These are phyloP conservation scores for Diaporthe velutina DNA, from an alignment of 2,329 filamentous ascomycete genomes.

Conservation along the genomic window DNA sequence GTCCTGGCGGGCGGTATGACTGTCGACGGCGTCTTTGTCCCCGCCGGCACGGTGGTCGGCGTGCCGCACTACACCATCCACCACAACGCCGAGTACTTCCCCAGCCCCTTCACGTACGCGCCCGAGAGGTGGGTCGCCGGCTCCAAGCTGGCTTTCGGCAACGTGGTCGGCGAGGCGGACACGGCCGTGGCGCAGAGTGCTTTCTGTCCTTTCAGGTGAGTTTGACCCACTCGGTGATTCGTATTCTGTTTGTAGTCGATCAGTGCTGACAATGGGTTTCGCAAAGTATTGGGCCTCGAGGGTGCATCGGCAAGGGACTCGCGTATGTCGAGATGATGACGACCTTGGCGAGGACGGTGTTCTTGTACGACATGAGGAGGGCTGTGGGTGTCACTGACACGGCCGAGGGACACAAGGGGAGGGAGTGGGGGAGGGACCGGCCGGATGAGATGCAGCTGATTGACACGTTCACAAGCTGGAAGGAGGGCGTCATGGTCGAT, in stretches of 20 bases:
- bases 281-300: slow-evolving; percentile 72
- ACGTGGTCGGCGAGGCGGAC: slow-evolving; percentile 62
- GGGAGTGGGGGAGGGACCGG: slow-evolving; percentile 68
- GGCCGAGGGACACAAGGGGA: slow-evolving; percentile 62
- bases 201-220: slow-evolving; percentile 76
- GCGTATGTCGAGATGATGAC: slow-evolving; percentile 77
- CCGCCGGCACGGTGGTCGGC: slow-evolving; percentile 72
- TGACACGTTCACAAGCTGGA: slow-evolving; percentile 81
- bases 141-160: slow-evolving; percentile 53
- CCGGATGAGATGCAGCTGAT: slow-evolving; percentile 75
- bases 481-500: slow-evolving; percentile 78
- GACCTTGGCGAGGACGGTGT: slow-evolving; percentile 72
- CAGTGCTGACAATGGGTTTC: not conserved
- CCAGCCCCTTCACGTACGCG: slow-evolving; percentile 67
- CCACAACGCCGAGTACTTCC: slow-evolving; percentile 74
- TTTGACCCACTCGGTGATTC: not conserved
- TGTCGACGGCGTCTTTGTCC: slow-evolving; percentile 67
- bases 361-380: slow-evolving; percentile 70
- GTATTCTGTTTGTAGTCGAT: not conserved
- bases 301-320: slow-evolving; percentile 79
- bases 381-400: slow-evolving; percentile 63
- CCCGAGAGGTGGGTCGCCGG: slow-evolving; percentile 76
- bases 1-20: slow-evolving; percentile 67
- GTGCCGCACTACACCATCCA: slow-evolving; percentile 78
- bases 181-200: slow-evolving; percentile 71